phyloP scores from a whole-genome alignment of 495 filamentous ascomycete genomes.

The Trichoderma erinaceum region DNA sequence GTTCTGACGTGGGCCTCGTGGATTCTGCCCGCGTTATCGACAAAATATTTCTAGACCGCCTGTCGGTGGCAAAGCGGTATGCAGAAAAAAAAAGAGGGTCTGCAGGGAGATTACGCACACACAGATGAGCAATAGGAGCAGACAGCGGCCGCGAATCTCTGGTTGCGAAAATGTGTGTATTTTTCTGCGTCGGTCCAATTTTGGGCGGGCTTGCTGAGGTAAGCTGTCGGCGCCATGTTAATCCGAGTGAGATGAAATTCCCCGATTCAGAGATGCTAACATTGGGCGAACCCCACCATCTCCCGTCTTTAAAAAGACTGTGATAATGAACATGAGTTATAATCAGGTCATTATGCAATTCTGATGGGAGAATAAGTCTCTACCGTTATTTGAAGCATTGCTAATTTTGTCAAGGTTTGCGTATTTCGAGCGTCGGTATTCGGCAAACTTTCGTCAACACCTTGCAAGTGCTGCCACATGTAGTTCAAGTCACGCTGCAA shows the following conservation, averaged over 20 bases:
- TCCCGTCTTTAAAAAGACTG: neutral
- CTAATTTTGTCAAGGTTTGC: too few species aligned
- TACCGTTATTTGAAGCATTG: too few species aligned
- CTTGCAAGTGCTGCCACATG: too few species aligned
- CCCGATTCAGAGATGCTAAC: neutral
- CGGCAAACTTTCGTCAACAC: too few species aligned
- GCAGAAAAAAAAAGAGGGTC: conserved; percentile 3
- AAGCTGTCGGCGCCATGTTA: neutral
- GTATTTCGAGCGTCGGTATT: too few species aligned
- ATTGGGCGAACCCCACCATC: neutral
- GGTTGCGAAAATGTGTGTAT: neutral
- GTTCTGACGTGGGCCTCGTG: neutral
- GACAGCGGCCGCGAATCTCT: neutral
- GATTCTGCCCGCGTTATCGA: conserved; percentile 10
- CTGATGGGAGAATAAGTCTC: too few species aligned
- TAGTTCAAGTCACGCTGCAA: too few species aligned
- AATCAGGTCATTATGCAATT: too few species aligned
- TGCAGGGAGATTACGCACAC: neutral
- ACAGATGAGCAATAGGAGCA: neutral
- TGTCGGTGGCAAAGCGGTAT: conserved; percentile 1
- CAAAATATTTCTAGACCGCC: conserved; percentile 3
- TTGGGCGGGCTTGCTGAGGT: neutral
- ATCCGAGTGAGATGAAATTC: neutral
- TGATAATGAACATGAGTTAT: too few species aligned
- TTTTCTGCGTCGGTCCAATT: neutral